Base-by-base conservation (phyloP, 305 asterid species). In the Fraxinus latifolia region DNA sequence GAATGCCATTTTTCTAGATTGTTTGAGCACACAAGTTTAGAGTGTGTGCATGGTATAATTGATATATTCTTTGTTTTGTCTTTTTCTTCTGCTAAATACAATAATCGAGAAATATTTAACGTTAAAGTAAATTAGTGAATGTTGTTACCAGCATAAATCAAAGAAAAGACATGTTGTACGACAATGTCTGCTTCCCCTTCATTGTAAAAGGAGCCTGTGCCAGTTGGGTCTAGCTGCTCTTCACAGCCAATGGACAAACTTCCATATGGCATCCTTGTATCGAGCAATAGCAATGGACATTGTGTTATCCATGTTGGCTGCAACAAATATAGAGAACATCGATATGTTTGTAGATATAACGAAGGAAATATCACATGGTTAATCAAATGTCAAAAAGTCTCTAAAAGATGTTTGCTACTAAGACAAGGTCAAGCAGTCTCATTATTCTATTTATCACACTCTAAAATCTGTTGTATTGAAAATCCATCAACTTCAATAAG, bases 121-220 rank as follows among this genome's bases (percentile, higher is more conserved):
- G 36, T 79, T 32, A 78, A 74, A 80, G 44, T 50, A 81, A 81
- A 73, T 19, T 74, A 55, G 78, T 78, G 55, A 36, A 79, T 68
- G 78, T 77, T 42, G 39, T 36, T 96, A 96, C 99, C 99, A 44
- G 99, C 84, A 90, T 92, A 91, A 79, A 96, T 93, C 93, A 96
- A 89, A 84, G 93, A 82, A 84, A 87, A 90, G 85, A 96, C 91
- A 83, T 96, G 98, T 76, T 94, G 95, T 65, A 90, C 88, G 23
- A 96, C 97, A 25, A 96, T 86, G 81, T 96, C 99, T 58, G 98
- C 98, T 86, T 96, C 99, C 83, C 99, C 98, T 87, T 94, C 98
- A 72, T 96, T 96, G 93, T 89, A 94, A 89, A 92, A 92, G 82
- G 99, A 96, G 85, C 99, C 99, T 29, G 99, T 96, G 86, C 99